Conservation (phyloP, 2,329 filamentous ascomycete genomes). For the Monilinia fructigena region DNA sequence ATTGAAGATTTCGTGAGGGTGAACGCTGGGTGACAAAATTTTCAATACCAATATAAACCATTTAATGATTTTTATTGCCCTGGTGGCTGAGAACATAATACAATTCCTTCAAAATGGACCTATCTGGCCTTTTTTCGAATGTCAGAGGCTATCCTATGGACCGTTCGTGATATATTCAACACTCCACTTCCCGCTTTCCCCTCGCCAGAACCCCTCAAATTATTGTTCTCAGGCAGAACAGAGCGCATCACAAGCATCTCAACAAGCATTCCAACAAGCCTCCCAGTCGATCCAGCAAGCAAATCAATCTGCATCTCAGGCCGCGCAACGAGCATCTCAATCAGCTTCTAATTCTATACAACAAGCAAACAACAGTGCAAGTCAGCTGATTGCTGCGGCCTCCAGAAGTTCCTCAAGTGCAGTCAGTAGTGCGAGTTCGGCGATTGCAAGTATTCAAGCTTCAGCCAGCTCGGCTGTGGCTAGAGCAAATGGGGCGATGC, state of each 20-base stretch:
- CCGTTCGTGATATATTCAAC: constrained; percentile 26
- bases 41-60: background rate
- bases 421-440: constrained; percentile 33
- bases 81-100: background rate
- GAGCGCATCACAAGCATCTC: constrained; percentile 33
- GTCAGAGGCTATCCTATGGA: background rate
- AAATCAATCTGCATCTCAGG: constrained; percentile 33
- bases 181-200: constrained; percentile 35
- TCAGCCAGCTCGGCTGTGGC: constrained; percentile 32
- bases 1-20: background rate
- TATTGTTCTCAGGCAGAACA: constrained; percentile 30
- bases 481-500: constrained; percentile 30
- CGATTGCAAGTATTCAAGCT: constrained; percentile 30
- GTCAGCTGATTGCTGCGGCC: constrained; percentile 33
- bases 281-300: constrained; percentile 32
- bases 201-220: constrained; percentile 28
- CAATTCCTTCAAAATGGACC: background rate
- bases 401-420: constrained; percentile 33
- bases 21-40: background rate
- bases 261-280: constrained; percentile 31
- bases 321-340: constrained; percentile 30
- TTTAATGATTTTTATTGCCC: background rate
- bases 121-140: too few relatives aligned
- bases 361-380: constrained; percentile 28
- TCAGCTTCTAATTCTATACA: constrained; percentile 31